phyloP scores from a whole-genome alignment of 805 yeast genomes.

The Myxozyma udenii region DNA sequence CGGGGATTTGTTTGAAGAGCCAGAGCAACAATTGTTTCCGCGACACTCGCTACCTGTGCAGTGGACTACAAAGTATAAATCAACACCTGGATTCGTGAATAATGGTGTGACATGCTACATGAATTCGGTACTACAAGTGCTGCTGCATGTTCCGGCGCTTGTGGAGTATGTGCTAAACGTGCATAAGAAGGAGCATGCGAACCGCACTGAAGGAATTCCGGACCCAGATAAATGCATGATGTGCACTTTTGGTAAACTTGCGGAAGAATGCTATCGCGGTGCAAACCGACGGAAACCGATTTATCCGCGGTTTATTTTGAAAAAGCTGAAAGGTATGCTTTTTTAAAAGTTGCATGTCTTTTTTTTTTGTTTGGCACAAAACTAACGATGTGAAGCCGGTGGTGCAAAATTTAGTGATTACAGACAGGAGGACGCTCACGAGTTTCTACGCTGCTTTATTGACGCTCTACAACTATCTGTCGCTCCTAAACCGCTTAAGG shows the following conservation, averaged over 20 bases:
- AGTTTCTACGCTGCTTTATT: slow-evolving; percentile 54
- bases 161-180: slow-evolving; percentile 77
- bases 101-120: slow-evolving; percentile 96
- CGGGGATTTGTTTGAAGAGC: slow-evolving; percentile 14
- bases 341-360: too few species aligned
- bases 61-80: slow-evolving; percentile 16
- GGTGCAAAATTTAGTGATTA: slow-evolving; percentile 24
- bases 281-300: slow-evolving; percentile 21
- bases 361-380: slow-evolving; percentile 52
- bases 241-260: slow-evolving; percentile 26
- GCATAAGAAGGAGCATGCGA: slow-evolving; percentile 49
- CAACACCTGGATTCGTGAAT: slow-evolving; percentile 63
- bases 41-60: slow-evolving; percentile 9
- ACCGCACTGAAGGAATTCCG: slow-evolving; percentile 4
- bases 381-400: not conserved
- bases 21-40: slow-evolving; percentile 16
- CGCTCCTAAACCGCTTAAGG: slow-evolving; percentile 24
- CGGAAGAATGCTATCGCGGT: slow-evolving; percentile 22
- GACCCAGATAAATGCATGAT: slow-evolving; percentile 28
- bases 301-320: slow-evolving; percentile 71
- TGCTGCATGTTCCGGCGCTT: slow-evolving; percentile 87
- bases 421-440: slow-evolving; percentile 91
- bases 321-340: slow-evolving; percentile 57
- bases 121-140: slow-evolving; percentile 89
- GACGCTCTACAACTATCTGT: slow-evolving; percentile 31